Conservation (phyloP, 495 filamentous ascomycete genomes). For the Trichoderma parareesei region DNA sequence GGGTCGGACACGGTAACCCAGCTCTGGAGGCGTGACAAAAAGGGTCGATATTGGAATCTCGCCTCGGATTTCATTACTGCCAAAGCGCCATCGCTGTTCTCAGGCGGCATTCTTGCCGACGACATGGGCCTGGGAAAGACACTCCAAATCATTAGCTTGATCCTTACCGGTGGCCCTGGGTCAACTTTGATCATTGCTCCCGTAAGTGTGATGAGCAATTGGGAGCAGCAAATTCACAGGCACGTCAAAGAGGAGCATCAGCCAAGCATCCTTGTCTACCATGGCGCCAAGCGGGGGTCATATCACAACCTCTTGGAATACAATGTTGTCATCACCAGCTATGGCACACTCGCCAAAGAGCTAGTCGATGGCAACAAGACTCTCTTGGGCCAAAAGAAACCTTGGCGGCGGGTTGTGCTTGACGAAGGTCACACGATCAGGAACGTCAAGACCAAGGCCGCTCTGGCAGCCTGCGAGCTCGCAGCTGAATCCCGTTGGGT, state of each 20-base stretch:
- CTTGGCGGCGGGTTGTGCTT: constrained; percentile 73
- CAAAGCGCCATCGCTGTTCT: constrained; percentile 52
- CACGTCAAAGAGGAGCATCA: constrained; percentile 55
- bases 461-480: constrained; percentile 58
- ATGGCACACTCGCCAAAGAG: constrained; percentile 51
- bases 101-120: constrained; percentile 81
- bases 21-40: constrained; percentile 60
- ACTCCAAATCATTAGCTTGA: constrained; percentile 75
- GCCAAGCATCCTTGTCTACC: constrained; percentile 66
- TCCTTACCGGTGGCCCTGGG: constrained; percentile 52
- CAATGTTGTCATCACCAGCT: constrained; percentile 80
- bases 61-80: constrained; percentile 63
- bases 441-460: constrained; percentile 63
- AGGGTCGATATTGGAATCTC: constrained; percentile 57
- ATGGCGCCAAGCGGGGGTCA: constrained; percentile 51
- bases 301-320: constrained; percentile 48
- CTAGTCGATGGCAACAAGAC: constrained; percentile 21
- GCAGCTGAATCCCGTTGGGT: constrained; percentile 72
- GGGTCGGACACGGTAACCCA: constrained; percentile 63
- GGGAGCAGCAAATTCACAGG: constrained; percentile 70
- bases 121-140: constrained; percentile 97
- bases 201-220: constrained; percentile 87
- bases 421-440: constrained; percentile 86
- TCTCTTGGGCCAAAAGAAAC: constrained; percentile 49
- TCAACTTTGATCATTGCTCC: constrained; percentile 77